Evolutionary conservation across 192 early-diverging fungal genomes (phyloP).

Genomic region (Borealophlyctis nickersoniae): DNA sequence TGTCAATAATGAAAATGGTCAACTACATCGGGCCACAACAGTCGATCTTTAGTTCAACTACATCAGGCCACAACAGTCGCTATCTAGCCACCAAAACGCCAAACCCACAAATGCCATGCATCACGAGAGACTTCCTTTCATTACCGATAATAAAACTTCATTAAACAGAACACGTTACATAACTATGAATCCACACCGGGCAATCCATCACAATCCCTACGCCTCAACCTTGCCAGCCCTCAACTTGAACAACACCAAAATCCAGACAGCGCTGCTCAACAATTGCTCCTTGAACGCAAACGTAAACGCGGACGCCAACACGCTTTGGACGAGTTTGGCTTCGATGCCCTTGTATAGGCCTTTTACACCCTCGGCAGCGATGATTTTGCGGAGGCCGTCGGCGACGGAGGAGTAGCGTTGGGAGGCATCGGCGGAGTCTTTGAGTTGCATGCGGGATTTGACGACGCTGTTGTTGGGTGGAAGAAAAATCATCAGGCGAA

Average conservation of each 20-base stretch:
- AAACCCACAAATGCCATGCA: too few relatives aligned
- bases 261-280: conserved; percentile 34
- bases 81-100: too few relatives aligned
- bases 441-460: conserved; percentile 97
- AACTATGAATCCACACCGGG: too few relatives aligned
- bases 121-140: too few relatives aligned
- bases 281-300: conserved; percentile 80
- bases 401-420: conserved; percentile 74
- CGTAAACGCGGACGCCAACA: conserved; percentile 92
- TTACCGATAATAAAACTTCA: too few relatives aligned
- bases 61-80: too few relatives aligned
- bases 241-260: conserved; percentile 41
- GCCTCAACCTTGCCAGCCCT: conserved; percentile 9
- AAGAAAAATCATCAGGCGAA: not conserved
- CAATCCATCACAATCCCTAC: too few relatives aligned
- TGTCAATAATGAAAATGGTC: too few relatives aligned
- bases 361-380: conserved; percentile 80
- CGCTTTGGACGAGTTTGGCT: conserved; percentile 93
- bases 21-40: too few relatives aligned
- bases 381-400: conserved; percentile 91
- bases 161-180: too few relatives aligned
- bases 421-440: conserved; percentile 70
- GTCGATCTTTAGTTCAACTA: too few relatives aligned
- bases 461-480: conserved; percentile 77
- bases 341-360: conserved; percentile 76